Percentiles rank a stretch among this genome's conserved stretches.
Evolutionary conservation across 352 stramenopile species (phyloP).

Genomic region (Aphanomyces euteiches): DNA sequence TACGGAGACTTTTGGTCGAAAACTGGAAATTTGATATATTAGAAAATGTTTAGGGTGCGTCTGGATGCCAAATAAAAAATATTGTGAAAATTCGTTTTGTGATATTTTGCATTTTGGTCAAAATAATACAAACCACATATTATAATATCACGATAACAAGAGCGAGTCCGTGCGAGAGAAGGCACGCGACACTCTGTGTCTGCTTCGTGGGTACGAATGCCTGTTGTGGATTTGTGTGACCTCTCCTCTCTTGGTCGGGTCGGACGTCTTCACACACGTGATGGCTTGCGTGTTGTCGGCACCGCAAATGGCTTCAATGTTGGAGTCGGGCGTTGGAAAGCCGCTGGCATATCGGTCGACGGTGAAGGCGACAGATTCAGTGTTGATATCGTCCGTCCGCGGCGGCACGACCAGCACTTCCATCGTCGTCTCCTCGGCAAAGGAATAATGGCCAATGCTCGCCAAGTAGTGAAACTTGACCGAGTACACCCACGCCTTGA

Average conservation of each 20-base stretch:
- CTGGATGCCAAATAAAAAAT: too few species aligned
- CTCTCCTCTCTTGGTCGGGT: conserved; percentile 17
- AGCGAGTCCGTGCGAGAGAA: too few species aligned
- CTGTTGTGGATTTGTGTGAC: too few species aligned
- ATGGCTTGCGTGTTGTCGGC: not conserved
- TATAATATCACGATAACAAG: too few species aligned
- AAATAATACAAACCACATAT: conserved; percentile 50
- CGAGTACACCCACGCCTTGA: conserved; percentile 52
- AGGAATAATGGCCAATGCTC: conserved; percentile 56
- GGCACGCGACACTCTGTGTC: too few species aligned
- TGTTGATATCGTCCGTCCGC: too few species aligned
- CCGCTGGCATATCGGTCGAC: conserved; percentile 11
- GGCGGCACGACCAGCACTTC: conserved; percentile 45
- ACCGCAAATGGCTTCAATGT: conserved; percentile 16
- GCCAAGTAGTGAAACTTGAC: conserved; percentile 48
- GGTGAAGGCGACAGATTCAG: not conserved
- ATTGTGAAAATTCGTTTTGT: too few species aligned
- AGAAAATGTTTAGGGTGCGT: too few species aligned
- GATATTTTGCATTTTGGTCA: too few species aligned
- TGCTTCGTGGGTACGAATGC: too few species aligned
- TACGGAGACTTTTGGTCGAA: too few species aligned
- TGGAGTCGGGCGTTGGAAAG: not conserved
- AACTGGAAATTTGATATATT: too few species aligned
- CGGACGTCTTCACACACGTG: conserved; percentile 2
- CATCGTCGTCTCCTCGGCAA: conserved; percentile 60